Percentiles rank a stretch among this genome's conserved stretches.
These are phyloP conservation scores for Pseudoturritis turrita DNA, from an alignment of 345 rosid species.

Conservation along the genomic window DNA sequence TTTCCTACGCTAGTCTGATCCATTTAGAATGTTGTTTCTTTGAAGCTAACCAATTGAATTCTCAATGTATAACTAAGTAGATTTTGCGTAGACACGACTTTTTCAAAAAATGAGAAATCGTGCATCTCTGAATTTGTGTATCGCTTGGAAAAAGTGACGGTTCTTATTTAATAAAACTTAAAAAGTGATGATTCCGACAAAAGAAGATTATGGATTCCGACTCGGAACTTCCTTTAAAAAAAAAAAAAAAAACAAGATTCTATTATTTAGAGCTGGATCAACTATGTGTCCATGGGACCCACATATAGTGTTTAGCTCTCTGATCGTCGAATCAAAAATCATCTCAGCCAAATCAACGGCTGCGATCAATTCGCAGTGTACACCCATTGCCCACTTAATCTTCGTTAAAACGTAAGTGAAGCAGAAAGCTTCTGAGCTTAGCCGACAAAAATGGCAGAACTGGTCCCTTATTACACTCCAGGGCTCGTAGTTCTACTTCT, in stretches of 20 bases:
- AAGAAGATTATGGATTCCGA: no score
- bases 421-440: constrained; percentile 16
- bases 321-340: constrained; percentile 3
- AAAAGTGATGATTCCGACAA: no score
- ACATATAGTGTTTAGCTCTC: not conserved
- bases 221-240: no score
- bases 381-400: not conserved
- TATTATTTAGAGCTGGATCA: not conserved
- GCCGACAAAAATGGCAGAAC: constrained; percentile 30
- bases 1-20: not conserved
- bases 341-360: constrained; percentile 2
- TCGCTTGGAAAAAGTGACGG: no score
- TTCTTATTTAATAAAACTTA: no score
- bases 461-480: not conserved
- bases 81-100: no score
- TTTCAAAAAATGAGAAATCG: no score
- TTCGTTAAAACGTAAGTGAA: constrained; percentile 8
- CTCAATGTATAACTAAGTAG: no score
- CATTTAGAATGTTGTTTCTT: not conserved
- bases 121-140: no score
- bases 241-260: not conserved
- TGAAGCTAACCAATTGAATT: not conserved
- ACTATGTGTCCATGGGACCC: not conserved
- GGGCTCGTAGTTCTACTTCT: not conserved
- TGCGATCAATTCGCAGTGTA: not conserved